Conservation (phyloP, 2,329 filamentous ascomycete genomes). For the Lachnellula hyalina region DNA sequence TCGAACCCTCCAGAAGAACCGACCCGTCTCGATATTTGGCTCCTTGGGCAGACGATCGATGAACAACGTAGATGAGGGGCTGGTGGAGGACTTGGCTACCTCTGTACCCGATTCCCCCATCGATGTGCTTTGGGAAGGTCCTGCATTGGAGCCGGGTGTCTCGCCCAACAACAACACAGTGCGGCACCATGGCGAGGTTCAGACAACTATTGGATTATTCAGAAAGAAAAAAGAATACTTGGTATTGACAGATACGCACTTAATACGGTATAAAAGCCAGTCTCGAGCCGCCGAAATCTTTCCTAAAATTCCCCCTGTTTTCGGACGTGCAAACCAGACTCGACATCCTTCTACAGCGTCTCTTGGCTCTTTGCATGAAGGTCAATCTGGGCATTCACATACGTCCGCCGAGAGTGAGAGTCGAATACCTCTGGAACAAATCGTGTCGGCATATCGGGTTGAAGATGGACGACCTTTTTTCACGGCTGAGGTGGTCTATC, state of each 20-base stretch:
- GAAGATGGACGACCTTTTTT: slow-evolving; percentile 64
- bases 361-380: slow-evolving; percentile 55
- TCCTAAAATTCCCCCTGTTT: slow-evolving; percentile 42
- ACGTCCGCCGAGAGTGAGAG: slow-evolving; percentile 48
- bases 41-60: slow-evolving; percentile 30
- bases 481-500: slow-evolving; percentile 61
- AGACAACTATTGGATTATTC: slow-evolving; percentile 65
- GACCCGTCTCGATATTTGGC: slow-evolving; percentile 31
- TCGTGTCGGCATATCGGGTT: slow-evolving; percentile 61
- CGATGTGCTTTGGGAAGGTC: slow-evolving; percentile 10
- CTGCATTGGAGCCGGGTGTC: slow-evolving; percentile 7
- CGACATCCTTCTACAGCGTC: slow-evolving; percentile 55
- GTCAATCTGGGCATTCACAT: slow-evolving; percentile 45
- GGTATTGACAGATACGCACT: slow-evolving; percentile 63
- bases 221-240: slow-evolving; percentile 68
- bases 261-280: slow-evolving; percentile 64
- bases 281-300: slow-evolving; percentile 61
- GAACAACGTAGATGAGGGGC: slow-evolving; percentile 23
- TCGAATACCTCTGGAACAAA: slow-evolving; percentile 55
- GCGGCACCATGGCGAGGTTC: slow-evolving; percentile 63
- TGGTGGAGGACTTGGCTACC: slow-evolving; percentile 17
- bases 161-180: slow-evolving; percentile 37
- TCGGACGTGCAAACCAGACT: slow-evolving; percentile 37
- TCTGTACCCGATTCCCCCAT: slow-evolving; percentile 24
- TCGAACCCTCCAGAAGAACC: slow-evolving; percentile 27